These are phyloP conservation scores for Psidium guajava DNA, from an alignment of 345 rosid species.

Conservation along the genomic window DNA sequence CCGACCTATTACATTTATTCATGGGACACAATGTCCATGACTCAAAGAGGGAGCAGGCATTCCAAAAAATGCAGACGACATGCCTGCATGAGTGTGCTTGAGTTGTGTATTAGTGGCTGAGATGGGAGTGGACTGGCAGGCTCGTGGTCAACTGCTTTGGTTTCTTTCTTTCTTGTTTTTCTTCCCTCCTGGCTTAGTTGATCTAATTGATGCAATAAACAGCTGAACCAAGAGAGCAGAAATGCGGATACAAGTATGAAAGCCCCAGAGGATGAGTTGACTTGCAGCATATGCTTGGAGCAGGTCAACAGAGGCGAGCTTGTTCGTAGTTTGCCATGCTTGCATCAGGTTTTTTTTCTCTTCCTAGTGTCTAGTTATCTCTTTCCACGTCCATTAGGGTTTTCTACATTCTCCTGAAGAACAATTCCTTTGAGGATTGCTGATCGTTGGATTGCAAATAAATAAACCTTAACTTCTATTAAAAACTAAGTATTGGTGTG, in stretches of 20 bases:
- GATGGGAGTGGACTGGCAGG: not conserved
- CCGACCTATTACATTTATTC: not conserved
- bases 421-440: not conserved
- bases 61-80: not conserved
- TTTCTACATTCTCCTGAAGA: not conserved
- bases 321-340: slow-evolving; percentile 64
- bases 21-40: not conserved
- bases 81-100: not conserved
- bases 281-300: slow-evolving; percentile 69
- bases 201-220: not conserved
- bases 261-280: slow-evolving; percentile 42
- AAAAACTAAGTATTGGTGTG: not conserved
- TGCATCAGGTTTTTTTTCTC: slow-evolving; percentile 45
- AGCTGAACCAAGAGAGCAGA: slow-evolving; percentile 37
- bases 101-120: not conserved
- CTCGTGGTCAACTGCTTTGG: not conserved
- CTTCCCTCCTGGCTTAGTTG: not conserved
- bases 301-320: slow-evolving; percentile 54
- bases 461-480: not conserved
- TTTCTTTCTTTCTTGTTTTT: not conserved
- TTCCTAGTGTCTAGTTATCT: not conserved
- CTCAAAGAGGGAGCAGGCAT: not conserved
- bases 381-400: not conserved
- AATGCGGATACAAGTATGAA: slow-evolving; percentile 20
- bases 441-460: not conserved